Percentiles rank a stretch among this genome's conserved stretches.
phyloP scores from a whole-genome alignment of 1,284 basidiomycete genomes.

The Sporisorium scitamineum region DNA sequence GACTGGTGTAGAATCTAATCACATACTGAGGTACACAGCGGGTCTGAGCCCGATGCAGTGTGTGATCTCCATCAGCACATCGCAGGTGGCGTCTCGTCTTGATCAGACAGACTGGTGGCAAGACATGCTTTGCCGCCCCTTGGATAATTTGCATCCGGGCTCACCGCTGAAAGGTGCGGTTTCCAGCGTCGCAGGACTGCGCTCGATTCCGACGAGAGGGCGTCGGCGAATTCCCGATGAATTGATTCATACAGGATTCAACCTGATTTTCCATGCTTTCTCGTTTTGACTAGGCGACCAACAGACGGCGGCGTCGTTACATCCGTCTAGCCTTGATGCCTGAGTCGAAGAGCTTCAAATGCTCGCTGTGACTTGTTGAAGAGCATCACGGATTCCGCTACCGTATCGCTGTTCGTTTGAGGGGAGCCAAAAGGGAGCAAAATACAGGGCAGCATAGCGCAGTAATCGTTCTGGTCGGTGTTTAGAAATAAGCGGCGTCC shows the following conservation, averaged over 20 bases:
- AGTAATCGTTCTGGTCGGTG: conserved; percentile 12
- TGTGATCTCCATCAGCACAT: not conserved
- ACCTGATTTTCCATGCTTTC: not conserved
- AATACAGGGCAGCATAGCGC: not conserved
- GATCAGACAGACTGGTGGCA: not conserved
- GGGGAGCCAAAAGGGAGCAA: not conserved
- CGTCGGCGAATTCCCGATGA: not conserved
- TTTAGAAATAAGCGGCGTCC: conserved; percentile 22
- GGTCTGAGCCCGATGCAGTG: not conserved
- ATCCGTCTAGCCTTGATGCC: too few species aligned
- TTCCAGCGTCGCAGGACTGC: not conserved
- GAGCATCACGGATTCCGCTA: too few species aligned
- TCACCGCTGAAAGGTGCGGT: not conserved
- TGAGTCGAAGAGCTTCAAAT: too few species aligned
- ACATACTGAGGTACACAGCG: not conserved
- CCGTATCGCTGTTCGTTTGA: too few species aligned
- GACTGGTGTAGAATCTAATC: not conserved
- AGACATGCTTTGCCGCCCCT: too few species aligned
- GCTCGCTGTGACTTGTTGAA: too few species aligned
- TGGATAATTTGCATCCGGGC: not conserved
- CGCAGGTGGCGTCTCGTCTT: too few species aligned
- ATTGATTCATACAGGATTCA: too few species aligned
- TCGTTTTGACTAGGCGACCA: too few species aligned
- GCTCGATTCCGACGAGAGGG: not conserved
- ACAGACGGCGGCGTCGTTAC: too few species aligned